Conservation (phyloP, 805 yeast genomes). For the Candida pseudofarinosa region DNA sequence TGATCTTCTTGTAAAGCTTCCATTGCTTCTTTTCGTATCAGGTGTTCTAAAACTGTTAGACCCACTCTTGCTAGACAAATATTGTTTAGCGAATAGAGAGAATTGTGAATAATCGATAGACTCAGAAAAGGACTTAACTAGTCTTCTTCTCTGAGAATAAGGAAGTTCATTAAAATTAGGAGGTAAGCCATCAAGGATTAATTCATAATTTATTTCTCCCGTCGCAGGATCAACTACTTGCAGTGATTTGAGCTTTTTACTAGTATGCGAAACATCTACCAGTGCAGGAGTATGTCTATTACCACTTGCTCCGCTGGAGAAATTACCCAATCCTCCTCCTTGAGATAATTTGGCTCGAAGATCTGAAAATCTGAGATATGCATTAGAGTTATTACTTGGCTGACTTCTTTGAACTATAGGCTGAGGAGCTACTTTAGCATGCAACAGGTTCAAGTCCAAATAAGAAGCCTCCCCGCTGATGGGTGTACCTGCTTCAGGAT, state of each 20-base stretch:
- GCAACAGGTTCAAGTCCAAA: slow-evolving; percentile 38
- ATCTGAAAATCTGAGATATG: slow-evolving; percentile 20
- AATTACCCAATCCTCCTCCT: slow-evolving; percentile 1
- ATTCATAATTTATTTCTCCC: slow-evolving; percentile 36
- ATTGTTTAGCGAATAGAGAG: slow-evolving; percentile 36
- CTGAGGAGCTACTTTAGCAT: slow-evolving; percentile 42
- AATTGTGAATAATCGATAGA: slow-evolving; percentile 42
- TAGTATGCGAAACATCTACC: slow-evolving; percentile 11
- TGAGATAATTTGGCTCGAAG: slow-evolving; percentile 17
- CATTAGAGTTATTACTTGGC: slow-evolving; percentile 8
- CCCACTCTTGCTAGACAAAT: slow-evolving; percentile 18
- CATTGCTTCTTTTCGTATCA: slow-evolving; percentile 18
- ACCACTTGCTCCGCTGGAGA: neutral
- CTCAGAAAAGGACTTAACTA: slow-evolving; percentile 33
- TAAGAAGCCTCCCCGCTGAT: slow-evolving; percentile 33
- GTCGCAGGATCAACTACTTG: slow-evolving; percentile 14
- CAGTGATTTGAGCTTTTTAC: slow-evolving; percentile 22
- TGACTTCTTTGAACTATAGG: slow-evolving; percentile 24
- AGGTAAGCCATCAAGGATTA: slow-evolving; percentile 44
- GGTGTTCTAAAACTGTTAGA: slow-evolving; percentile 18
- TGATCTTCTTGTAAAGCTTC: slow-evolving; percentile 28
- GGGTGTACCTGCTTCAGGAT: slow-evolving; percentile 22
- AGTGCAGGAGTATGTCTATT: slow-evolving; percentile 8
- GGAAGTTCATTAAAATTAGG: slow-evolving; percentile 53
- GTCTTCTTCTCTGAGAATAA: slow-evolving; percentile 56